Evolutionary conservation across 1,284 basidiomycete species (phyloP).

Genomic region (Xanthoconium separans): DNA sequence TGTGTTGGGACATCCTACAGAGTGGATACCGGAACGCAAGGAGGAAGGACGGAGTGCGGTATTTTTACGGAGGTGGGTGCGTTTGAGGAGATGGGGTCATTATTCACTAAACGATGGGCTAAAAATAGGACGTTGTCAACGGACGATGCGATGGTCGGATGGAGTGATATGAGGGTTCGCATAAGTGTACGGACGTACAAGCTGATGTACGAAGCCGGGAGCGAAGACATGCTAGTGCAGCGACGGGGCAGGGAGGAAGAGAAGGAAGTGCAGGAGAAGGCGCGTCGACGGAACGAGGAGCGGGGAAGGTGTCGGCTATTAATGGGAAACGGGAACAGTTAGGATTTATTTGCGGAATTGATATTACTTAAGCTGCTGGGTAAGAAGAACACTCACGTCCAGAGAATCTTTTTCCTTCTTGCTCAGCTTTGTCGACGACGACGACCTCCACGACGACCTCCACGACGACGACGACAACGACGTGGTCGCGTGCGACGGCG

Average conservation of each 20-base stretch:
- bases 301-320: constrained; percentile 42
- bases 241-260: constrained; percentile 37
- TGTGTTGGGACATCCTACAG: constrained; percentile 69
- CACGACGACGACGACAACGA: neutral
- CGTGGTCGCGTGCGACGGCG: neutral
- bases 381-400: constrained; percentile 5
- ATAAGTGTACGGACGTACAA: constrained; percentile 69
- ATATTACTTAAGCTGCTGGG: constrained; percentile 31
- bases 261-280: constrained; percentile 42
- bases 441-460: too few relatives aligned
- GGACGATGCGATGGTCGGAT: constrained; percentile 30
- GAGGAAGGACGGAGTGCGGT: constrained; percentile 42
- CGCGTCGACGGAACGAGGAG: constrained; percentile 50
- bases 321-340: neutral
- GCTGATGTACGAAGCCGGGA: constrained; percentile 68
- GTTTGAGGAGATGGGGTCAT: neutral
- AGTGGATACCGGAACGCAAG: constrained; percentile 56
- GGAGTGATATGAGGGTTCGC: constrained; percentile 53
- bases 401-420: constrained; percentile 1
- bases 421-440: neutral
- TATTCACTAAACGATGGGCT: constrained; percentile 7
- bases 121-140: constrained; percentile 39
- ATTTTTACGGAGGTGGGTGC: constrained; percentile 48
- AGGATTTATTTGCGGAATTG: constrained; percentile 16
- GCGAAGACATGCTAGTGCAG: constrained; percentile 53